Evolutionary conservation across 139 green algal genomes (phyloP).

Genomic region (Tetraselmis striata): DNA sequence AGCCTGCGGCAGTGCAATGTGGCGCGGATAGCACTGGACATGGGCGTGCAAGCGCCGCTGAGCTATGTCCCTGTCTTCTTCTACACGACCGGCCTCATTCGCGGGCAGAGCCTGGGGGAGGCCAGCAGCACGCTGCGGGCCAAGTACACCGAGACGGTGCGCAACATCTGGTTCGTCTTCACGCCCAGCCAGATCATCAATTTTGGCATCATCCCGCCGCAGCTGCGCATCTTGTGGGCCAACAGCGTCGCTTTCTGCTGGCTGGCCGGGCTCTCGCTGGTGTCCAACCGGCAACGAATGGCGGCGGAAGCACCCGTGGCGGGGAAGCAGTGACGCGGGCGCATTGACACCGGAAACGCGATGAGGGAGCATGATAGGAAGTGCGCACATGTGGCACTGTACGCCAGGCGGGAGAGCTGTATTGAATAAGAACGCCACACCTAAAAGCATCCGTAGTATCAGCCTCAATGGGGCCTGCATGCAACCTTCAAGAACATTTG

Average conservation of each 20-base stretch:
- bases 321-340: no score
- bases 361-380: no score
- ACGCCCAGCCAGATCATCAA: not conserved
- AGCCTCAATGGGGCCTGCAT: no score
- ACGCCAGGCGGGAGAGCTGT: no score
- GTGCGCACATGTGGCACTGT: no score
- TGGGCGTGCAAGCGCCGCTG: not conserved
- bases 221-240: not conserved
- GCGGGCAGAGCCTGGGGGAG: not conserved
- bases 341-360: no score
- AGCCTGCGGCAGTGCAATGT: not conserved
- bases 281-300: no score
- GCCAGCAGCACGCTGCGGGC: not conserved
- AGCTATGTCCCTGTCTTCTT: not conserved
- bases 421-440: no score
- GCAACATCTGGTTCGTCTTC: not conserved
- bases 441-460: no score
- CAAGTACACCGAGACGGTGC: not conserved
- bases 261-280: not conserved
- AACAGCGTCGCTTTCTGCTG: not conserved
- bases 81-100: not conserved
- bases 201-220: not conserved
- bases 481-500: no score
- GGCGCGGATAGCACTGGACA: not conserved
- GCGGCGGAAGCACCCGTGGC: no score